Conservation (phyloP, 2,329 filamentous ascomycete species). For the Xylariaceae sp. region DNA sequence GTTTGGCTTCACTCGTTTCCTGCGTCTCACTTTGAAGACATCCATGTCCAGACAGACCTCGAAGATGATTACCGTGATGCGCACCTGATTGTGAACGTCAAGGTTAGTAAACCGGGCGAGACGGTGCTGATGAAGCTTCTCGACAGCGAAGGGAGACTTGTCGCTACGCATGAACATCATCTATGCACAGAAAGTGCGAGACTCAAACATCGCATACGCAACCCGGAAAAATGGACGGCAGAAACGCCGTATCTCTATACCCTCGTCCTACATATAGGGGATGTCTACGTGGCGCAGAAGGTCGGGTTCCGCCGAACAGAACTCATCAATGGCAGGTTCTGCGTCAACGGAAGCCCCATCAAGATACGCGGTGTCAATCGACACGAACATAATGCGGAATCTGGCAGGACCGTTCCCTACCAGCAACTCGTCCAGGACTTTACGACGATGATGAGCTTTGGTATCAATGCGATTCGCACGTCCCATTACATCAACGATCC, state of each 20-base stretch:
- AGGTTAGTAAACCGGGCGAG: conserved; percentile 35
- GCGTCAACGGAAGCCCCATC: conserved; percentile 60
- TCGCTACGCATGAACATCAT: conserved; percentile 27
- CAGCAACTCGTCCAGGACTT: conserved; percentile 58
- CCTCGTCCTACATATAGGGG: conserved; percentile 36
- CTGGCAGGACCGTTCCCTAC: conserved; percentile 57
- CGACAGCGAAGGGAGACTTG: conserved; percentile 29
- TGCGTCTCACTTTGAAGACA: conserved; percentile 48
- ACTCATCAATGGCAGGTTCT: conserved; percentile 55
- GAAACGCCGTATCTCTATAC: conserved; percentile 61
- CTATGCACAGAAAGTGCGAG: conserved; percentile 37
- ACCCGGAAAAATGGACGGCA: conserved; percentile 62
- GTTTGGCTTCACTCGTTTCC: conserved; percentile 61
- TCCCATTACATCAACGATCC: conserved; percentile 62
- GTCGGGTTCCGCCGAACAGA: conserved; percentile 61
- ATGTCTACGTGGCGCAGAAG: conserved; percentile 43
- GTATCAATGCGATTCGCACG: conserved; percentile 65
- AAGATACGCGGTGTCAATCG: conserved; percentile 64
- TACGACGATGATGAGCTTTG: conserved; percentile 61
- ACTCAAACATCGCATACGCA: conserved; percentile 37
- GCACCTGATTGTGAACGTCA: conserved; percentile 42
- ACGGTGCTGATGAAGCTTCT: conserved; percentile 35
- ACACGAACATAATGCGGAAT: conserved; percentile 62
- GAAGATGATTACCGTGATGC: conserved; percentile 51
- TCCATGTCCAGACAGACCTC: conserved; percentile 51